Conservation (phyloP, 148 eudicot species). For the Chenopodium formosanum region DNA sequence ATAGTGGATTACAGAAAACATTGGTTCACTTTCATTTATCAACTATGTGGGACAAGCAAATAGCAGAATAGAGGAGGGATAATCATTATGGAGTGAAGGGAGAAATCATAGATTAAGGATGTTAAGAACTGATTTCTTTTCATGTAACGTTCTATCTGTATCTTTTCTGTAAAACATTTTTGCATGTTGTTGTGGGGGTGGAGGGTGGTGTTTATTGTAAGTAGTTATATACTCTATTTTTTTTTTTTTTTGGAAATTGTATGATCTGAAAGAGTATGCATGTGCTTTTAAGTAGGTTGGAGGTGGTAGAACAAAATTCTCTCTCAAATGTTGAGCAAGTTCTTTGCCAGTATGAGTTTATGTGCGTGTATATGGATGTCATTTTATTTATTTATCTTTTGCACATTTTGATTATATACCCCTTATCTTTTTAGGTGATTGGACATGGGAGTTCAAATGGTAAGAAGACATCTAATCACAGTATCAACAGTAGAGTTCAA, state of each 20-base stretch:
- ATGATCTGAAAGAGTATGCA: neutral
- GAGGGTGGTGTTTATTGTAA: no score
- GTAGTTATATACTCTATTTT: no score
- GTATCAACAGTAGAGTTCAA: slow-evolving; percentile 26
- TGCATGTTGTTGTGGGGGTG: no score
- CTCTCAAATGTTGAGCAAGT: neutral
- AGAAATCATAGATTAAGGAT: neutral
- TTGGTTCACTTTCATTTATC: neutral
- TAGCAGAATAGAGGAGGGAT: neutral
- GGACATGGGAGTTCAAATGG: slow-evolving; percentile 39
- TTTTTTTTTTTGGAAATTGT: neutral
- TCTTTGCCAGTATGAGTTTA: neutral
- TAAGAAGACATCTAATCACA: slow-evolving; percentile 37
- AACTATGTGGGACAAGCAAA: neutral
- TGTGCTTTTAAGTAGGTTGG: no score
- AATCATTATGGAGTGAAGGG: neutral
- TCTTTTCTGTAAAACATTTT: no score
- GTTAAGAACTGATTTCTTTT: neutral
- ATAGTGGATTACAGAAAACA: neutral
- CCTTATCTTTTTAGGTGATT: slow-evolving; percentile 43
- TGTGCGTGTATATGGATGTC: neutral
- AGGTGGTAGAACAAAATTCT: neutral
- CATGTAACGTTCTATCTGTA: neutral
- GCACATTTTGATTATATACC: slow-evolving; percentile 6
- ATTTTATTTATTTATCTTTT: neutral